A percentile compares a stretch with the other conserved stretches of the same genome.
Conservation (phyloP, 2,329 filamentous ascomycete genomes). For the Beauveria pseudobassiana region DNA sequence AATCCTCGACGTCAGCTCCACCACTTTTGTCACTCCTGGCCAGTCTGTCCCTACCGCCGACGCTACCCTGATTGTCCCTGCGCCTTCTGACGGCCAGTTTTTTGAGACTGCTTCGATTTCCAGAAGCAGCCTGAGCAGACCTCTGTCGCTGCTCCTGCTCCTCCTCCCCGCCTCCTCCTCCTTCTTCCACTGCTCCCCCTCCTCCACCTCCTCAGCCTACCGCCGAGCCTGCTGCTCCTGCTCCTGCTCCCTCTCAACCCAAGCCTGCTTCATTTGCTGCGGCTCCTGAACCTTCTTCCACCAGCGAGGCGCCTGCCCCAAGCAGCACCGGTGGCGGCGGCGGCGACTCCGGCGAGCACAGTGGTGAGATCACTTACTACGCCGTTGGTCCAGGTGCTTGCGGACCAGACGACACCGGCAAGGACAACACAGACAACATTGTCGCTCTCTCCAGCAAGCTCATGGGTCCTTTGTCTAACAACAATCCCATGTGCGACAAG, state of each 20-base stretch:
- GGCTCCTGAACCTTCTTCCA: constrained; percentile 14
- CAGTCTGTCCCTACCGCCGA: constrained; percentile 20
- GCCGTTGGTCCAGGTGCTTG: constrained; percentile 61
- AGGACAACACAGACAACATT: constrained; percentile 48
- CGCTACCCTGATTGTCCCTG: constrained; percentile 18
- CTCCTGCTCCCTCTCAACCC: constrained; percentile 9
- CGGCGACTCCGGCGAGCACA: constrained; percentile 23
- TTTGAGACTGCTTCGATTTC: constrained; percentile 17
- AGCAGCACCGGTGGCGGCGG: neutral
- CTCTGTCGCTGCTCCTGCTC: constrained; percentile 1
- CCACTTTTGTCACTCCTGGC: constrained; percentile 34
- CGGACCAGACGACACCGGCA: constrained; percentile 52
- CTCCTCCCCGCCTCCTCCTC: neutral
- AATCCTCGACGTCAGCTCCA: constrained; percentile 41
- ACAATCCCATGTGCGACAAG: constrained; percentile 64
- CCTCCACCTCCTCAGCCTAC: neutral
- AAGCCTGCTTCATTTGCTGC: constrained; percentile 11
- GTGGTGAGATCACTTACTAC: constrained; percentile 71
- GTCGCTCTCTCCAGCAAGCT: constrained; percentile 60
- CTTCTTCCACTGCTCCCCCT: constrained; percentile 13
- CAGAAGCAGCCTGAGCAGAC: constrained; percentile 9
- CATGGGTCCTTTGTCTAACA: constrained; percentile 59
- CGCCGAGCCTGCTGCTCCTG: constrained; percentile 14
- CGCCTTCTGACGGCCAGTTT: constrained; percentile 24
- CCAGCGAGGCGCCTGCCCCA: neutral